Conservation (phyloP, 2,329 filamentous ascomycete genomes). For the Claviceps lovelessii region DNA sequence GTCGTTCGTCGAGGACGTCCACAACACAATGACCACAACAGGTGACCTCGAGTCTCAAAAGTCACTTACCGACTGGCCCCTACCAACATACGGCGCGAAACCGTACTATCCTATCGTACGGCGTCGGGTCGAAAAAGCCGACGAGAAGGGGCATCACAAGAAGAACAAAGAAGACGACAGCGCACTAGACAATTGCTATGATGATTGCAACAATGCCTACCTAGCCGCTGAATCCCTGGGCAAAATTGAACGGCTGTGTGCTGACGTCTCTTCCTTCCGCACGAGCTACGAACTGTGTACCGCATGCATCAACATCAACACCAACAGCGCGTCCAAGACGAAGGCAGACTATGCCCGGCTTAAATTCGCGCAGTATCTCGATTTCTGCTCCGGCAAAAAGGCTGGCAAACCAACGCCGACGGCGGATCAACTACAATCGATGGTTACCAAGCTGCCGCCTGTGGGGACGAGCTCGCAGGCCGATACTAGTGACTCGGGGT, state of each 20-base stretch:
- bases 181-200: constrained; percentile 36
- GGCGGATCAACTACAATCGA: constrained; percentile 10
- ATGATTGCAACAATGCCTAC: constrained; percentile 35
- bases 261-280: constrained; percentile 25
- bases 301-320: constrained; percentile 24
- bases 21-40: constrained; percentile 32
- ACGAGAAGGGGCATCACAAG: constrained; percentile 7
- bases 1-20: constrained; percentile 18
- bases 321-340: constrained; percentile 13
- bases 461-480: constrained; percentile 15
- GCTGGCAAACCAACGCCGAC: constrained; percentile 8
- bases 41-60: constrained; percentile 42
- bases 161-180: constrained; percentile 26
- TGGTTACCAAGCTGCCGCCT: constrained; percentile 10
- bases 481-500: constrained; percentile 10
- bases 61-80: constrained; percentile 23
- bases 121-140: too few species aligned
- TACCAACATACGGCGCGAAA: background rate
- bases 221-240: constrained; percentile 37
- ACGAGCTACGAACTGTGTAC: constrained; percentile 23
- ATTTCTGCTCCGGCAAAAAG: constrained; percentile 27
- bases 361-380: constrained; percentile 29
- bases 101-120: background rate
- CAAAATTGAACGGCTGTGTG: constrained; percentile 33
- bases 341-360: constrained; percentile 21